Base-by-base conservation (phyloP, 208 protist genomes). In the Acanthamoeba pearcei region DNA sequence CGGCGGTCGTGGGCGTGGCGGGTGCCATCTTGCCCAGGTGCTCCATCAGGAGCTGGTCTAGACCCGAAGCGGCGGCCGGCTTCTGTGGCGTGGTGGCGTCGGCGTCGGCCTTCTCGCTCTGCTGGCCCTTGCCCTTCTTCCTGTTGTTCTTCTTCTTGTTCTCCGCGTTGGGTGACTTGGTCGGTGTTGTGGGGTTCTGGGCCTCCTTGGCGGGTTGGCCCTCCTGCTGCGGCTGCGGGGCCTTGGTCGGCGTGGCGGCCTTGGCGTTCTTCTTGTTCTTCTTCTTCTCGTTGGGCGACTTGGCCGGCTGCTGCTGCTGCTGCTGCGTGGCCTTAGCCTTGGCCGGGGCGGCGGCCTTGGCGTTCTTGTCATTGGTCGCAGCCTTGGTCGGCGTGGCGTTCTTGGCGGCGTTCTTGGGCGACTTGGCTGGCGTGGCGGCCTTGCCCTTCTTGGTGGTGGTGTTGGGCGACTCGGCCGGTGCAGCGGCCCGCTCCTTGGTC, bases 11-110 rank as follows among this genome's bases (percentile, higher is more conserved):
- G 35, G 35, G 6, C 72, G 29, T n/a, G 32, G 6, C 9, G 51
- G 24, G 80, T 62, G 24, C 53, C 80, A 64, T 27, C 53, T 88
- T 88, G 80, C 80, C 80, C 80, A 88, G 49, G 51, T 88, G 80
- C 53, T 88, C 80, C 51, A 88, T 49, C 27, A 88, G 46, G 27
- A 88, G 51, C 42, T 64, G 46, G 29, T 88, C 80, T 12, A 88
- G 51, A 17, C 10, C 35, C 5, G 27, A 13, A 76, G 68, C 24
- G 32, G 70, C 12, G n/a, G 70, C n/a, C 66, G 12, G 17, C 66
- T 74, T 74, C 66, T 74, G n/a, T 10, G n/a, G 17, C 9, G n/a
- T 74, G 1, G 66, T 74, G 35, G 74, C 74, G 35, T 82, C 42
- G 74, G 15, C 8, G 15, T 5, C 29, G 13, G 22, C 29, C 15